phyloP scores from a whole-genome alignment of 75 land plant species.

The Sequoiadendron giganteum region DNA sequence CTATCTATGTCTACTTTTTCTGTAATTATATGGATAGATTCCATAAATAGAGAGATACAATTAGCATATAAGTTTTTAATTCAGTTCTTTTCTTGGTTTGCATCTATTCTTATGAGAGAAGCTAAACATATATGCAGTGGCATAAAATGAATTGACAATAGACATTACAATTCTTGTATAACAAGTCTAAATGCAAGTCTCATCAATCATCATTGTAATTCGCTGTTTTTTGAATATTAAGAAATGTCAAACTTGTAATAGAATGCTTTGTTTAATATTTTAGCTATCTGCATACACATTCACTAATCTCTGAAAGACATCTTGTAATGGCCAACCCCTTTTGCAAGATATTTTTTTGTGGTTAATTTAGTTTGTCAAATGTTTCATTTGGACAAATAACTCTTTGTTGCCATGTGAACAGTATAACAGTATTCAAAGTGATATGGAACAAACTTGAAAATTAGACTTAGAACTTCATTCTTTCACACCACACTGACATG shows the following conservation, averaged over 20 bases:
- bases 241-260: background rate
- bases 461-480: too few species aligned
- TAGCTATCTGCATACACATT: background rate
- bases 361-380: background rate
- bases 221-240: background rate
- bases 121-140: background rate
- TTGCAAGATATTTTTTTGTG: too few species aligned
- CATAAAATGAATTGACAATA: background rate
- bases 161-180: background rate
- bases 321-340: too few species aligned
- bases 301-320: background rate
- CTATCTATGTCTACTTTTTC: background rate
- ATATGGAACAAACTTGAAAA: too few species aligned
- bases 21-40: background rate
- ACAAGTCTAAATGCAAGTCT: background rate
- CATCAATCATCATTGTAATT: background rate
- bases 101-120: background rate
- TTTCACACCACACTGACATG: too few species aligned
- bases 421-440: too few species aligned
- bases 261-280: background rate
- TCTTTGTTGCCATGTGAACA: too few species aligned
- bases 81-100: background rate
- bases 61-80: background rate
- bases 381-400: too few species aligned
- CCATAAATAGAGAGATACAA: background rate